phyloP scores from a whole-genome alignment of 495 filamentous ascomycete genomes.

The Penicillium simplicissimum region DNA sequence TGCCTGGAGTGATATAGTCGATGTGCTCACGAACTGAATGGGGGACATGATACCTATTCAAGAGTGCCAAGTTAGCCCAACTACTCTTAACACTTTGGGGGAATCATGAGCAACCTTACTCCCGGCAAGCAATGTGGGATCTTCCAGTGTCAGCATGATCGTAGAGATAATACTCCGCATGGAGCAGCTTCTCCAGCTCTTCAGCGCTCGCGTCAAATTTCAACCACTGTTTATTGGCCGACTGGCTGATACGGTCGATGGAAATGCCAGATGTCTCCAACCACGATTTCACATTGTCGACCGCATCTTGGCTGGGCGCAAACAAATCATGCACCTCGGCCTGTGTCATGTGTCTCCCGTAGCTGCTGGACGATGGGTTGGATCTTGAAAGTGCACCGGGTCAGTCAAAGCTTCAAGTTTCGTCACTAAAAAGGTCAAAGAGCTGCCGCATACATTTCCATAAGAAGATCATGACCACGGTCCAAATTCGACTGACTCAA shows the following conservation, averaged over 20 bases:
- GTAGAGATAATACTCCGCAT: slow-evolving; percentile 60
- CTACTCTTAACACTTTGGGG: no score
- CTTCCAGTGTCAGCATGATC: slow-evolving; percentile 47
- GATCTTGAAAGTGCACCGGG: slow-evolving; percentile 24
- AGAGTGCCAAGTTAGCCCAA: slow-evolving; percentile 1
- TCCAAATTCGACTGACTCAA: slow-evolving; percentile 56
- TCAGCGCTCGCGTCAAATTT: slow-evolving; percentile 52
- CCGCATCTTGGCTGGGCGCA: slow-evolving; percentile 42
- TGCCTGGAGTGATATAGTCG: slow-evolving; percentile 58
- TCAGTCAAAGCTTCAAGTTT: background rate
- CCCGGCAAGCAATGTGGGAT: slow-evolving; percentile 49
- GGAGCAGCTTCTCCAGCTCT: slow-evolving; percentile 56
- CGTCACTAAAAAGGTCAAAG: background rate
- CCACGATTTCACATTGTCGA: slow-evolving; percentile 51
- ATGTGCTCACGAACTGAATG: slow-evolving; percentile 50
- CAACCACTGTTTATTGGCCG: slow-evolving; percentile 54
- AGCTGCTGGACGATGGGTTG: slow-evolving; percentile 48
- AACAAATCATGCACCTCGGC: slow-evolving; percentile 54
- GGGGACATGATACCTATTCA: slow-evolving; percentile 51
- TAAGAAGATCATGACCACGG: slow-evolving; percentile 53
- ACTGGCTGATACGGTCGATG: slow-evolving; percentile 43
- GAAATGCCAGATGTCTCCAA: slow-evolving; percentile 50
- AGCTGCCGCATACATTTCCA: slow-evolving; percentile 47
- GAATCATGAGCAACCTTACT: slow-evolving; percentile 17
- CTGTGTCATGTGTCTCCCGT: slow-evolving; percentile 50